A percentile compares a stretch with the other conserved stretches of the same genome.
Evolutionary conservation across 2,329 filamentous ascomycete species (phyloP).

Genomic region (Fusarium protoensiforme): DNA sequence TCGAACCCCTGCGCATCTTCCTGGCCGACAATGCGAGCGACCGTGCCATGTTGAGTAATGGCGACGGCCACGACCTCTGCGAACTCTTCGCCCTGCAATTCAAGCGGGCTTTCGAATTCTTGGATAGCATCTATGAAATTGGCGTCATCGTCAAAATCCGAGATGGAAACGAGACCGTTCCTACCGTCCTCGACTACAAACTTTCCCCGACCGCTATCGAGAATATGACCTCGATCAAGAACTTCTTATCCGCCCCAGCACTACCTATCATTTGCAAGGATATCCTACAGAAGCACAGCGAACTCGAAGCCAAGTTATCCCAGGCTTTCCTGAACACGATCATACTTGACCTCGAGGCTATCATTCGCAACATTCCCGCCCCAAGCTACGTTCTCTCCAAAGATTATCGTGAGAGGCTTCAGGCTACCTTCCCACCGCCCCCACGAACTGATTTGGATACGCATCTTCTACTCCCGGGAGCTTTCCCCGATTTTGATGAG

Average conservation of each 20-base stretch:
- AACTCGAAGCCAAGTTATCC: constrained; percentile 27
- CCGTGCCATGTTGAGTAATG: constrained; percentile 17
- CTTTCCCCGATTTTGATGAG: constrained; percentile 41
- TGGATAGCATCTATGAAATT: constrained; percentile 44
- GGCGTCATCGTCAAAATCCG: constrained; percentile 42
- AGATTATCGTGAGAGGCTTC: constrained; percentile 38
- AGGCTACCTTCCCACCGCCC: constrained; percentile 33
- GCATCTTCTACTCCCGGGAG: constrained; percentile 38
- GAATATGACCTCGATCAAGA: constrained; percentile 34
- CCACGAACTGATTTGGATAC: constrained; percentile 28
- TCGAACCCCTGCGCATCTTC: constrained; percentile 34
- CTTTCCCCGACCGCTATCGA: constrained; percentile 19
- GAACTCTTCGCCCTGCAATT: constrained; percentile 37
- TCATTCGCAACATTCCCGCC: constrained; percentile 38
- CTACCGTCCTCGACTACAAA: constrained; percentile 37
- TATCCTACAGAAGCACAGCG: constrained; percentile 31
- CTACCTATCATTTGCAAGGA: constrained; percentile 40
- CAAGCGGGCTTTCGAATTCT: constrained; percentile 26
- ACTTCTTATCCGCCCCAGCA: constrained; percentile 42
- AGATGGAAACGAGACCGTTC: constrained; percentile 38
- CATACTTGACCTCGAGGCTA: constrained; percentile 46
- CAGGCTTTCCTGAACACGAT: constrained; percentile 41
- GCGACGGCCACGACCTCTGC: constrained; percentile 32
- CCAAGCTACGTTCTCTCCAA: constrained; percentile 45
- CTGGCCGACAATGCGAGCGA: constrained; percentile 38